phyloP scores from a whole-genome alignment of 176 grass and related monocot genomes.

The Oryza punctata region DNA sequence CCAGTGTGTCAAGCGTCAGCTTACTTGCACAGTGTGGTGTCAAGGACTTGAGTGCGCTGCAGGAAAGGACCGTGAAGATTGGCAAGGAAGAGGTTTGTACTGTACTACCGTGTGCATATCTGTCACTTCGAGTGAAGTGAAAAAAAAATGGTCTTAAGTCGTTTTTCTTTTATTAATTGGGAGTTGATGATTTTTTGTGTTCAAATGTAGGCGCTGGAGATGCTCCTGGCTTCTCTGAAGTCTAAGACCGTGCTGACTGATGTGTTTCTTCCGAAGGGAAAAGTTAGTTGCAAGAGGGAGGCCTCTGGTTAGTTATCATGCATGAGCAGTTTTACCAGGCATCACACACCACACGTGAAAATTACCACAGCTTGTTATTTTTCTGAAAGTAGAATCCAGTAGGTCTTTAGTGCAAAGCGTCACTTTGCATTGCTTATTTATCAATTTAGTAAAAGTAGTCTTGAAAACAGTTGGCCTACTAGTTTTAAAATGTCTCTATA shows the following conservation, averaged over 20 bases:
- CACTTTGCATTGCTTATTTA: background rate
- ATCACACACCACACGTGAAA: background rate
- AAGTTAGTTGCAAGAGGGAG: constrained; percentile 29
- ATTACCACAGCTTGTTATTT: background rate
- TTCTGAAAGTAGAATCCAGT: background rate
- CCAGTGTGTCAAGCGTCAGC: constrained; percentile 20
- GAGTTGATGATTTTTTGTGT: background rate
- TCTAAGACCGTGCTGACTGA: constrained; percentile 32
- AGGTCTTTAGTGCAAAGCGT: background rate
- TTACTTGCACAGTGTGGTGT: constrained; percentile 24
- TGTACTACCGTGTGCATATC: background rate
- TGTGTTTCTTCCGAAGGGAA: constrained; percentile 19
- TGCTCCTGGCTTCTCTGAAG: constrained; percentile 34
- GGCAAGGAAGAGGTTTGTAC: constrained; percentile 26
- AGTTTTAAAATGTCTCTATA: too few relatives aligned
- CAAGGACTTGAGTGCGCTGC: constrained; percentile 15
- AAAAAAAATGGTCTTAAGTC: background rate
- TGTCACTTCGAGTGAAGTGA: too few relatives aligned
- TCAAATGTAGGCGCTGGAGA: constrained; percentile 21
- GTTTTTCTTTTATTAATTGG: background rate
- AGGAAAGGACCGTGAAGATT: constrained; percentile 27
- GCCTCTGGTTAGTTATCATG: background rate
- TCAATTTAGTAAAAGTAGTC: too few relatives aligned
- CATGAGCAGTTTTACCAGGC: background rate
- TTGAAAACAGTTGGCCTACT: too few relatives aligned